A percentile compares a stretch with the other conserved stretches of the same genome.
Evolutionary conservation across 345 rosid species (phyloP).

Genomic region (Camelina sativa): DNA sequence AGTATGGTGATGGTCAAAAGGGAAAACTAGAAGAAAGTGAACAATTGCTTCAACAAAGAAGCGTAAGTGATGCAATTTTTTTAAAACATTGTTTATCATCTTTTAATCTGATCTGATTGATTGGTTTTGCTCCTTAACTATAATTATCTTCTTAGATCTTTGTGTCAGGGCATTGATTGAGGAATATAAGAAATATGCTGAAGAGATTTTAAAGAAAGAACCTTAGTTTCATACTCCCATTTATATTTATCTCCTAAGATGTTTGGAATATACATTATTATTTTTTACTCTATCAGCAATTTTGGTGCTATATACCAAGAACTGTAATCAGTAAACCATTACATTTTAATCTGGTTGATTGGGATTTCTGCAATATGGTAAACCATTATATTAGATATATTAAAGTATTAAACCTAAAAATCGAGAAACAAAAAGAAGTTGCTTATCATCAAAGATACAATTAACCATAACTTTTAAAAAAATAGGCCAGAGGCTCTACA

Average conservation of each 20-base stretch:
- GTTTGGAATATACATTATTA: neutral
- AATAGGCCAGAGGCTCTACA: too few relatives aligned
- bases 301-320: neutral
- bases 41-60: constrained; percentile 68
- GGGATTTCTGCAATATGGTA: too few relatives aligned
- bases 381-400: too few relatives aligned
- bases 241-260: neutral
- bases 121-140: constrained; percentile 7
- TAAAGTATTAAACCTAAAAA: too few relatives aligned
- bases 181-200: constrained; percentile 65
- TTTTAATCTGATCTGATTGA: constrained; percentile 4
- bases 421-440: too few relatives aligned
- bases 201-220: constrained; percentile 44
- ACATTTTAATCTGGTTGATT: too few relatives aligned
- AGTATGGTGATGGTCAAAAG: constrained; percentile 75
- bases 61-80: constrained; percentile 44
- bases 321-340: too few relatives aligned
- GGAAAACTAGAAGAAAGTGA: constrained; percentile 71
- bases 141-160: constrained; percentile 1
- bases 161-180: constrained; percentile 64
- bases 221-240: constrained; percentile 6
- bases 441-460: too few relatives aligned
- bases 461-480: too few relatives aligned
- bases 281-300: neutral
- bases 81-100: neutral